phyloP scores from a whole-genome alignment of 2,329 filamentous ascomycete species.

The Scolecobasidium constrictum region DNA sequence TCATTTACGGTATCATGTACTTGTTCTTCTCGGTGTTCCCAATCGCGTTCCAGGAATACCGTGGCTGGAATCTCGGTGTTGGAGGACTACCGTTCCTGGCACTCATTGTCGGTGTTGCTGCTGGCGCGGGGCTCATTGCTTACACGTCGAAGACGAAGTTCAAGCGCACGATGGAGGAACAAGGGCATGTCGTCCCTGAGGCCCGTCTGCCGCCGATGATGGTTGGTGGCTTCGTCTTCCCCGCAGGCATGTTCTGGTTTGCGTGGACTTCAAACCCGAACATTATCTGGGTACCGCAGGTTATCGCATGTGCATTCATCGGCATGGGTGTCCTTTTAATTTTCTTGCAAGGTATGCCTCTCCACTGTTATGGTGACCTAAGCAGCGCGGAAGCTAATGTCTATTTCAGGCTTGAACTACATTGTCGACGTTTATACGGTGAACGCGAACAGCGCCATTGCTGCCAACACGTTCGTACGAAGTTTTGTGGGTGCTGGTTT shows the following conservation, averaged over 20 bases:
- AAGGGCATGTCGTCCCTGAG: conserved; percentile 29
- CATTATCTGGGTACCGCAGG: conserved; percentile 30
- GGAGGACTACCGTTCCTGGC: conserved; percentile 33
- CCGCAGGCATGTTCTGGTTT: conserved; percentile 39
- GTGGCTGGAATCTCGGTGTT: conserved; percentile 29
- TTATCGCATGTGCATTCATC: conserved; percentile 29
- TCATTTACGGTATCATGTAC: conserved; percentile 34
- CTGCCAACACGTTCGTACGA: conserved; percentile 9
- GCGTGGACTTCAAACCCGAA: conserved; percentile 38
- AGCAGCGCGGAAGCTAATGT: neutral
- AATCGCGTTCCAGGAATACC: conserved; percentile 30
- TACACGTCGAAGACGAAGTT: conserved; percentile 25
- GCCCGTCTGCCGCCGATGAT: conserved; percentile 39
- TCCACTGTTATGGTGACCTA: no score
- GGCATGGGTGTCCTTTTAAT: conserved; percentile 34
- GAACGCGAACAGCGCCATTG: conserved; percentile 9
- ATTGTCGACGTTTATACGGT: conserved; percentile 20
- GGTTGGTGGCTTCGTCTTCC: conserved; percentile 39
- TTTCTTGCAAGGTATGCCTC: conserved; percentile 27
- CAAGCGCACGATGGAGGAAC: conserved; percentile 17
- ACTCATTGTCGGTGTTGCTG: conserved; percentile 29
- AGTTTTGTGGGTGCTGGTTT: conserved; percentile 8
- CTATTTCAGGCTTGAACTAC: conserved; percentile 28
- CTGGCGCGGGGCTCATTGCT: conserved; percentile 21
- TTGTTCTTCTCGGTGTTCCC: conserved; percentile 39